Percentiles rank a stretch among this genome's conserved stretches.
These are phyloP conservation scores for Diaporthe sp. DNA, from an alignment of 2,329 filamentous ascomycete species.

Conservation along the genomic window DNA sequence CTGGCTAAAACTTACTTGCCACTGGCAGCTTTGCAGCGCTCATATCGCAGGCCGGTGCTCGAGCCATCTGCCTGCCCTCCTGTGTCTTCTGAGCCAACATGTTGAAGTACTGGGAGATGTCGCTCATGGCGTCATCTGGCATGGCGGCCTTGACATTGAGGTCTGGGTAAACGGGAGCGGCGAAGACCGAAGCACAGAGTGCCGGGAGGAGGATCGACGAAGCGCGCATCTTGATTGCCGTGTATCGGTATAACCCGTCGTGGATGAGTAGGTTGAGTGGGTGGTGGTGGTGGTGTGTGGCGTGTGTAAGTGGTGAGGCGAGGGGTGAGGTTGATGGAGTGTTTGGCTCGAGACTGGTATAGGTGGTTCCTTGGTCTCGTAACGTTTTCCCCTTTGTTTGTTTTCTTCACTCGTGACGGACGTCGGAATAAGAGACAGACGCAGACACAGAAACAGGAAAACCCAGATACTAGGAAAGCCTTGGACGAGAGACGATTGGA, in stretches of 20 bases:
- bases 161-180: constrained; percentile 63
- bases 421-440: constrained; percentile 19
- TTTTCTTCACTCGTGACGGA: constrained; percentile 19
- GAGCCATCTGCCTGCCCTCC: constrained; percentile 57
- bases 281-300: neutral
- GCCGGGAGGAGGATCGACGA: constrained; percentile 62
- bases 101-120: constrained; percentile 74
- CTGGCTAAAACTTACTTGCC: constrained; percentile 41
- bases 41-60: constrained; percentile 67
- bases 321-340: constrained; percentile 20
- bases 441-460: constrained; percentile 36
- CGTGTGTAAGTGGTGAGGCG: constrained; percentile 31
- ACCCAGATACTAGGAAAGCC: constrained; percentile 36
- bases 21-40: constrained; percentile 64
- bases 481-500: constrained; percentile 35
- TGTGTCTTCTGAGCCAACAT: constrained; percentile 69
- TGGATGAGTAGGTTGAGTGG: neutral
- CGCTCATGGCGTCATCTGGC: constrained; percentile 56
- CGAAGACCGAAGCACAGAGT: constrained; percentile 58
- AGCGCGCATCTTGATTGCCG: constrained; percentile 62
- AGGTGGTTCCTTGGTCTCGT: neutral
- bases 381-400: neutral
- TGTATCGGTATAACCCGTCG: neutral
- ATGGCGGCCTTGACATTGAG: constrained; percentile 57
- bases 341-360: constrained; percentile 32